Base-by-base conservation (phyloP, 345 rosid genomes). In the Conringia planisiliqua region DNA sequence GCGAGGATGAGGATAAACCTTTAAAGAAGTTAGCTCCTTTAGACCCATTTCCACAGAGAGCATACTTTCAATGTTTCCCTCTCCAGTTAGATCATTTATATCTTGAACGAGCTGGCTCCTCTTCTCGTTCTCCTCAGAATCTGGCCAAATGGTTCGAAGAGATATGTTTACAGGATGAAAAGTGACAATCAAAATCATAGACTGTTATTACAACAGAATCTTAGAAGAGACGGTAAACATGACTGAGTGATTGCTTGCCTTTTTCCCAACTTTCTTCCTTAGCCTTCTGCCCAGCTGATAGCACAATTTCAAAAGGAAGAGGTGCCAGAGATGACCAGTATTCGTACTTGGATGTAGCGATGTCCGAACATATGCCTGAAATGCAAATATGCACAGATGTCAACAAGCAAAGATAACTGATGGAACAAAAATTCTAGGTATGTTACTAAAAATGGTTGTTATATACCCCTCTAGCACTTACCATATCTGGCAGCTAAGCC, bases 261-360 rank as follows among this genome's bases (percentile, higher is more conserved):
- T 85, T 90, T 67, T 83, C 90, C 83, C 88, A 87, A 60, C 79
- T 77, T 55, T 78, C 88, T 81, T 92, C 97, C 84, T 92, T 96
- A 64, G 98, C 98, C 86, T 88, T 96, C 81, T 96, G 98, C 44
- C 98, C 99, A 80, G 96, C 96, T 78, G 99, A 96, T 70, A 92
- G 81, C 72, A 96, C 98, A 71, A 96, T 74, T 73, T 96, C 99
- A 86, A 96, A 96, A 36, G 98, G 99, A 73, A 96, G 90, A 59
- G 99, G 98, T 29, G 99, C 99, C 47, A 96, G 81, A 12, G 99
- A 87, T 77, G 99, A 90, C 99, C 99, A 96, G 82, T 89, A 90
- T 81, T 96, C 98, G 66, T 92, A 84, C 84, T 96, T 96, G 32
- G 92, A 78, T 33, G 76, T 78, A 38, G 99, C 97, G 38, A 96